Base-by-base conservation (phyloP, 345 rosid species). In the Salix arbutifolia region DNA sequence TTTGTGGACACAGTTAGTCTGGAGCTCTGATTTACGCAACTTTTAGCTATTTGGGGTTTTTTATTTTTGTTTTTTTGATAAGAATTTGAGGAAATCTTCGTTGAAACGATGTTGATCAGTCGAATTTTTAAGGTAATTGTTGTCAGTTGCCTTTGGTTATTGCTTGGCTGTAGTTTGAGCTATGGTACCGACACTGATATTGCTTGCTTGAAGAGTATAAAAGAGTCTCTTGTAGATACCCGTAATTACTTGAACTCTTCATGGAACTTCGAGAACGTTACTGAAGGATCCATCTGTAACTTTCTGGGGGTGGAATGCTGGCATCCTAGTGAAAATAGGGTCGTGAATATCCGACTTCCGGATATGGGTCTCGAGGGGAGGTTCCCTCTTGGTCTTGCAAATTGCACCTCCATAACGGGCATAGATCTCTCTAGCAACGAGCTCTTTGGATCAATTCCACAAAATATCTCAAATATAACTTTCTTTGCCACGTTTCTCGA, bases 311-410 rank as follows among this genome's bases (percentile, higher is more conserved):
- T 92, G 38, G 89, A 89, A 13, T 94, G 98, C 73, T 92, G 97
- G 97, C 98, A 92, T 65, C 94, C 93, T 13, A 92, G 88, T 79
- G 98, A 92, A 88, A 92, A 87, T 77, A 90, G 67, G 80, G 97
- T 94, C 65, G 79, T 92, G 78, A 90, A 87, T 81, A 80, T 94
- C 67, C 87, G 79, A 81, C 92, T 92, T 35, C 68, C 89, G 1
- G 91, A 88, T 79, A 86, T 71, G 89, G 97, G 90, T 42, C 92
- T 94, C 68, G 75, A 58, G 50, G 97, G 98, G 30, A 19, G 1
- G 80, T 94, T 94, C 78, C 98, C 97, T 81, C 65, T 0, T 6
- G 91, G 84, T 10, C 50, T 94, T 28, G 2, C 9, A 28, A 14
- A 81, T 1, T 94, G 98, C 82, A 2, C 80, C 19, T 87, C 86